Evolutionary conservation across 306 rosid species (phyloP), one percentile per base, ranked within the genome.

Genomic region (Quercus dentata): DNA sequence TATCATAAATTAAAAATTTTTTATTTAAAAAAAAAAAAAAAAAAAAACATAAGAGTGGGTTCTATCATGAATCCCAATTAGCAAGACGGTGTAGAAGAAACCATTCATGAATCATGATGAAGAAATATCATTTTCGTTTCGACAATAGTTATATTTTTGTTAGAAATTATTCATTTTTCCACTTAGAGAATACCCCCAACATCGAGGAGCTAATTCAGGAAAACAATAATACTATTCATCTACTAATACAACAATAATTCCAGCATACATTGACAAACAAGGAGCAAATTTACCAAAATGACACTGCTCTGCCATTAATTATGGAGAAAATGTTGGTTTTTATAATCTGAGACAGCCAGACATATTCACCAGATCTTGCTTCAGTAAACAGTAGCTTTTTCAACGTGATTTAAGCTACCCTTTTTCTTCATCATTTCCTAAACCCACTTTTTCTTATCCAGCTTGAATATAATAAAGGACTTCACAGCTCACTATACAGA

Each of bases 311-410:
- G 54, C 49, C 94, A 87, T 81, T 78, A 88, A 85, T 91, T 71
- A 75, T 73, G 98, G 91, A 92, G 93, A 71, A 78, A 83, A 83
- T 74, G 78, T 10, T 80, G 90, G 85, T 76, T 58, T 30, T 59
- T n/a, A 83, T 76, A 52, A 73, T 74, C 31, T 56, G 49, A 79
- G 77, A 88, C 72, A 82, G 75, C 31, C 57, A 69, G 76, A 84
- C 82, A 74, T 79, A 56, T 49, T 27, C 67, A 72, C 20, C 78
- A 73, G 23, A 84, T 83, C 85, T 15, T 59, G 73, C 56, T 49
- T 71, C 35, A 7, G 3, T 58, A 21, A n/a, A 7, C 41, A 27
- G 4, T n/a, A 23, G 17, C 78, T 52, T 49, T 31, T 33, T 71
- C 10, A 68, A 89, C 89, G 90, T 84, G 89, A 82, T 86, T 91